Percentiles rank a stretch among this genome's conserved stretches.
These are phyloP conservation scores for Xylariaceae sp. DNA, from an alignment of 2,329 filamentous ascomycete species.

Conservation along the genomic window DNA sequence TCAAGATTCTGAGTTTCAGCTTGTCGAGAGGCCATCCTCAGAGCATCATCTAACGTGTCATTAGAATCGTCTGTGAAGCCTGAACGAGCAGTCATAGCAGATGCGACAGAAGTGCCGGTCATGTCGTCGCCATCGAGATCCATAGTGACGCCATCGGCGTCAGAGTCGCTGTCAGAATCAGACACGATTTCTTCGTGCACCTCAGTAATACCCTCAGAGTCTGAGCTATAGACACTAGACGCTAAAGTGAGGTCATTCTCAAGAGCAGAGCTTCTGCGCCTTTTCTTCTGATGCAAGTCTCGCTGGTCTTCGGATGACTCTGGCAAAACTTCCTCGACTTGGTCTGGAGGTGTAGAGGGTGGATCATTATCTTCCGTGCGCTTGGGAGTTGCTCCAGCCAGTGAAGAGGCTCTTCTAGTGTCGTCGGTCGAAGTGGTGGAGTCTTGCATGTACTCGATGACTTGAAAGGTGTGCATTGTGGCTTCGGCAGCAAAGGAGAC, in stretches of 20 bases:
- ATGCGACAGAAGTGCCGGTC: constrained; percentile 63
- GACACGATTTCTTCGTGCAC: constrained; percentile 45
- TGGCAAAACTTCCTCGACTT: constrained; percentile 52
- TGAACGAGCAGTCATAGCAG: constrained; percentile 51
- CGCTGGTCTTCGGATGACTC: constrained; percentile 63
- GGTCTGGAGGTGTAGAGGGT: constrained; percentile 59
- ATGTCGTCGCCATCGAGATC: constrained; percentile 76
- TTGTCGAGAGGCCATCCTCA: constrained; percentile 68
- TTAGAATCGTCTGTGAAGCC: constrained; percentile 61
- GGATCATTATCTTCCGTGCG: constrained; percentile 49
- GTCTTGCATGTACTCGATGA: constrained; percentile 83
- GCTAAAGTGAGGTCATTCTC: constrained; percentile 65
- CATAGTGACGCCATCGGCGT: constrained; percentile 72
- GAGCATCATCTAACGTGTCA: constrained; percentile 69
- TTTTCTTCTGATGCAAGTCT: constrained; percentile 58
- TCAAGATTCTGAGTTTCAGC: constrained; percentile 70
- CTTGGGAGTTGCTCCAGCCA: constrained; percentile 34
- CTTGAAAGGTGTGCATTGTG: constrained; percentile 95
- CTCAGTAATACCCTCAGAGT: constrained; percentile 54
- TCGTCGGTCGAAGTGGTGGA: constrained; percentile 77
- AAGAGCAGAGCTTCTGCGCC: constrained; percentile 61
- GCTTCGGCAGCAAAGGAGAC: constrained; percentile 98
- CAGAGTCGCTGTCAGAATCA: constrained; percentile 47
- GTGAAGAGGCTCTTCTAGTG: constrained; percentile 67
- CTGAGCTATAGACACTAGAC: constrained; percentile 74